Percentiles rank a stretch among this genome's conserved stretches.
Evolutionary conservation across 2,329 filamentous ascomycete species (phyloP).

Genomic region (Paramyrothecium roridum): DNA sequence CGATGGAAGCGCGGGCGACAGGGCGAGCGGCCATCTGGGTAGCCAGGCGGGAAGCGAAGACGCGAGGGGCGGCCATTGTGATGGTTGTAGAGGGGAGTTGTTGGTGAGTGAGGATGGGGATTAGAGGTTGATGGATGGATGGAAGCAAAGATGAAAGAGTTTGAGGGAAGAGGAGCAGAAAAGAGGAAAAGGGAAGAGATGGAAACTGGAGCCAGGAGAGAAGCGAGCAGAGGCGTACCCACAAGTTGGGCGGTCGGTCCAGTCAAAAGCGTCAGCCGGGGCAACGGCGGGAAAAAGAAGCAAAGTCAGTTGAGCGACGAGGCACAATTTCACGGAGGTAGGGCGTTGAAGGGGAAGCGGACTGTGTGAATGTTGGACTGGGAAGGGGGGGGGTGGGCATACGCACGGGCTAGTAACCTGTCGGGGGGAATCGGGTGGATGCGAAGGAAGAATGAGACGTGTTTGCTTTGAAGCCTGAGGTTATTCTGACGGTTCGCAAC

Average conservation of each 20-base stretch:
- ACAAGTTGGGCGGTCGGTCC: conserved; percentile 22
- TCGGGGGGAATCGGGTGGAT: conserved; percentile 33
- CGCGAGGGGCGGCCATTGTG: conserved; percentile 78
- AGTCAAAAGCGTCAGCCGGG: conserved; percentile 29
- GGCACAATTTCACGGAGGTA: conserved; percentile 25
- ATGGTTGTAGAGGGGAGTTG: conserved; percentile 41
- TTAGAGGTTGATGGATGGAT: conserved; percentile 26
- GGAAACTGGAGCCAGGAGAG: conserved; percentile 31
- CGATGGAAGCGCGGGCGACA: conserved; percentile 62
- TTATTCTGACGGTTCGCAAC: conserved; percentile 24
- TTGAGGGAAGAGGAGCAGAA: conserved; percentile 29
- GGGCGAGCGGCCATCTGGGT: conserved; percentile 76
- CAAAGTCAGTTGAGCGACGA: conserved; percentile 19
- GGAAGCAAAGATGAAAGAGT: conserved; percentile 29
- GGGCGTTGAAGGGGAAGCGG: conserved; percentile 6
- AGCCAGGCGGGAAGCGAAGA: conserved; percentile 75
- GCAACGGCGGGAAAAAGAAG: conserved; percentile 25
- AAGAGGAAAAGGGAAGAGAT: conserved; percentile 39
- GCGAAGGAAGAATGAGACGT: conserved; percentile 20
- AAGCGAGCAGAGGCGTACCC: conserved; percentile 32
- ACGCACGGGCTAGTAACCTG: conserved; percentile 23
- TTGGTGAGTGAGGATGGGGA: conserved; percentile 18
- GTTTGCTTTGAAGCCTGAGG: conserved; percentile 30
- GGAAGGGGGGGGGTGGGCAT: conserved; percentile 7
- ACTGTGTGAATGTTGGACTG: not conserved